A percentile compares a stretch with the other conserved stretches of the same genome.
These are phyloP conservation scores for Penicillium sp. DNA, from an alignment of 2,329 filamentous ascomycete species.

Conservation along the genomic window DNA sequence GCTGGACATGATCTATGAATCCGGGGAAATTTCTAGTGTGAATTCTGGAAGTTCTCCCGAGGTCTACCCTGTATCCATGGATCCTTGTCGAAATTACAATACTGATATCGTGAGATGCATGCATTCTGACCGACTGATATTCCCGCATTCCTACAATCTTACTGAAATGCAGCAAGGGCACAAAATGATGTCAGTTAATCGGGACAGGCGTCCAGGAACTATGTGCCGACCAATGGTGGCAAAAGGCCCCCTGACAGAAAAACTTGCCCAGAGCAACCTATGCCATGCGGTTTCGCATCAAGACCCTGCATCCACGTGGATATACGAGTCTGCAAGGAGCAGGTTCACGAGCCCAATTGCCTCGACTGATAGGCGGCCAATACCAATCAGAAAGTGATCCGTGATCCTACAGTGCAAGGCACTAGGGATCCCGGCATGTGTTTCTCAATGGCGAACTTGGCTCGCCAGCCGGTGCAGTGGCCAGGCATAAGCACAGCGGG, in stretches of 20 bases:
- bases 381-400: constrained; percentile 35
- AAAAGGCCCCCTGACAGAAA: constrained; percentile 10
- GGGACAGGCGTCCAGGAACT: constrained; percentile 3
- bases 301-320: constrained; percentile 21
- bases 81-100: background rate
- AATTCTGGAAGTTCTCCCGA: too few relatives aligned
- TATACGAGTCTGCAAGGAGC: constrained; percentile 15
- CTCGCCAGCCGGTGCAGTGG: constrained; percentile 60
- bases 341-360: background rate
- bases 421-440: constrained; percentile 54
- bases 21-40: too few relatives aligned
- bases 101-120: background rate
- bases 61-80: background rate
- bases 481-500: constrained; percentile 56
- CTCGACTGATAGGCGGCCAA: background rate
- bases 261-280: constrained; percentile 17
- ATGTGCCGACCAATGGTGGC: constrained; percentile 12
- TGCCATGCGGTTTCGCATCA: constrained; percentile 12
- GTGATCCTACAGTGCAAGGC: constrained; percentile 55
- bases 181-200: constrained; percentile 7
- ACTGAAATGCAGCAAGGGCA: constrained; percentile 21
- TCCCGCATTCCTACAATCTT: constrained; percentile 16
- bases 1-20: too few relatives aligned
- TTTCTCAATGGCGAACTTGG: constrained; percentile 56
- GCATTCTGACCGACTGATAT: background rate